phyloP scores from a whole-genome alignment of 768 basidiomycete species.

The Auriculariales sp. region DNA sequence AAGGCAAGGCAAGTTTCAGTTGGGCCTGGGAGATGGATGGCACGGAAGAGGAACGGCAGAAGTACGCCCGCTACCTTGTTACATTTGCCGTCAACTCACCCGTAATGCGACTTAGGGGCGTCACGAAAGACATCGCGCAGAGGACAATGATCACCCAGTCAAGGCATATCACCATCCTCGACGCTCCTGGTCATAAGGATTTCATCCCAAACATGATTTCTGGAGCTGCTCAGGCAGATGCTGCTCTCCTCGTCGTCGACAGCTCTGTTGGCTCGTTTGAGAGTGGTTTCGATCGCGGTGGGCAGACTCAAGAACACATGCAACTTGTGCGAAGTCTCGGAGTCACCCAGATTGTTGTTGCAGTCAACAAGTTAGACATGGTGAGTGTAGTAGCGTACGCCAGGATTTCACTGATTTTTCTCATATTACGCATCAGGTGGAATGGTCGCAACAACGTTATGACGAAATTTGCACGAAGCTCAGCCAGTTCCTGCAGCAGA shows the following conservation, averaged over 20 bases:
- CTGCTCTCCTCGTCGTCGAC: conserved; percentile 86
- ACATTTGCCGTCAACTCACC: neutral
- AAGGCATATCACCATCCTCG: conserved; percentile 80
- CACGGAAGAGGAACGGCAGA: conserved; percentile 78
- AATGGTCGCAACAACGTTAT: conserved; percentile 72
- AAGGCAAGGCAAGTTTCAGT: conserved; percentile 89
- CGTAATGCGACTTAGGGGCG: conserved; percentile 43
- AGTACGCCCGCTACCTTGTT: conserved; percentile 39
- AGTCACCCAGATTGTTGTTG: conserved; percentile 79
- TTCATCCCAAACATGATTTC: conserved; percentile 99
- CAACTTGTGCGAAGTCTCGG: conserved; percentile 85
- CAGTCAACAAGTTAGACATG: conserved; percentile 90
- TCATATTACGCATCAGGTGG: conserved; percentile 38
- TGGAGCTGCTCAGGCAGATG: conserved; percentile 93
- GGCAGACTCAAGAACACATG: conserved; percentile 91
- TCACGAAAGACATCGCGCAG: conserved; percentile 94
- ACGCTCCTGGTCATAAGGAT: conserved; percentile 94
- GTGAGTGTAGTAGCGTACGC: conserved; percentile 24
- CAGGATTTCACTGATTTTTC: neutral
- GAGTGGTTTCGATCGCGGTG: conserved; percentile 84
- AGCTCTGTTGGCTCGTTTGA: conserved; percentile 87
- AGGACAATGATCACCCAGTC: conserved; percentile 62
- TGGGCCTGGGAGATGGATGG: conserved; percentile 99
- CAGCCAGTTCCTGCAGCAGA: conserved; percentile 69
- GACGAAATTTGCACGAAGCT: conserved; percentile 67